A percentile compares a stretch with the other conserved stretches of the same genome.
Conservation (phyloP, 2,329 filamentous ascomycete species). For the Penicillium crustosum region DNA sequence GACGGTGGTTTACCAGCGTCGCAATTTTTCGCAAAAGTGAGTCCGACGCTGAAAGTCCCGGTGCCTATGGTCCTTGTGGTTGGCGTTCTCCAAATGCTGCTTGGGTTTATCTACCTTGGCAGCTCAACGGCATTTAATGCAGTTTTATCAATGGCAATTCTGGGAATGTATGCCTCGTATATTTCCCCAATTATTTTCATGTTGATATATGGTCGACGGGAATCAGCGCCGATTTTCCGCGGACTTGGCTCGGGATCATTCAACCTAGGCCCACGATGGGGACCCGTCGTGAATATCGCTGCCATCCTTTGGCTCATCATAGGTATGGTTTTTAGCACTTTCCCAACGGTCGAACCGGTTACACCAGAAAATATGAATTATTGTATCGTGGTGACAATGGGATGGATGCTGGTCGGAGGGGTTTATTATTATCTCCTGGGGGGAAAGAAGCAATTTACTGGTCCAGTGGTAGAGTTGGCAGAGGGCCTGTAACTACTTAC, state of each 20-base stretch:
- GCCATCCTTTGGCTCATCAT: conserved; percentile 19
- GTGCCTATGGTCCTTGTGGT: conserved; percentile 46
- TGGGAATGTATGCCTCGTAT: conserved; percentile 51
- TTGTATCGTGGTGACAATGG: conserved; percentile 21
- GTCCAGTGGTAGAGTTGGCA: conserved; percentile 16
- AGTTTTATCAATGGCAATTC: conserved; percentile 48
- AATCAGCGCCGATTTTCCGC: neutral
- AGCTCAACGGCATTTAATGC: conserved; percentile 45
- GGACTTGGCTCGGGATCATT: conserved; percentile 12
- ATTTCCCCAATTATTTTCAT: conserved; percentile 47
- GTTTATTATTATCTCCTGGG: conserved; percentile 19
- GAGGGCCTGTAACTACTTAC: conserved; percentile 11
- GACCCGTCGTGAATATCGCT: conserved; percentile 13
- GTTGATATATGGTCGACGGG: conserved; percentile 19
- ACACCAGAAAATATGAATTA: conserved; percentile 24
- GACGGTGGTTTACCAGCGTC: conserved; percentile 52
- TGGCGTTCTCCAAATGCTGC: conserved; percentile 46
- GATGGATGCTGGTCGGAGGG: conserved; percentile 18
- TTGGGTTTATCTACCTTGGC: conserved; percentile 51
- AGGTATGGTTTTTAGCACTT: conserved; percentile 24
- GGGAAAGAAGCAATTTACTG: conserved; percentile 18
- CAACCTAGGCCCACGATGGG: conserved; percentile 16
- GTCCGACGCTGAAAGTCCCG: conserved; percentile 46
- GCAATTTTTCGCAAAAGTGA: conserved; percentile 42
- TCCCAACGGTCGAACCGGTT: conserved; percentile 22